Evolutionary conservation across 495 filamentous ascomycete species (phyloP).

Genomic region (Endocarpon pusillum): DNA sequence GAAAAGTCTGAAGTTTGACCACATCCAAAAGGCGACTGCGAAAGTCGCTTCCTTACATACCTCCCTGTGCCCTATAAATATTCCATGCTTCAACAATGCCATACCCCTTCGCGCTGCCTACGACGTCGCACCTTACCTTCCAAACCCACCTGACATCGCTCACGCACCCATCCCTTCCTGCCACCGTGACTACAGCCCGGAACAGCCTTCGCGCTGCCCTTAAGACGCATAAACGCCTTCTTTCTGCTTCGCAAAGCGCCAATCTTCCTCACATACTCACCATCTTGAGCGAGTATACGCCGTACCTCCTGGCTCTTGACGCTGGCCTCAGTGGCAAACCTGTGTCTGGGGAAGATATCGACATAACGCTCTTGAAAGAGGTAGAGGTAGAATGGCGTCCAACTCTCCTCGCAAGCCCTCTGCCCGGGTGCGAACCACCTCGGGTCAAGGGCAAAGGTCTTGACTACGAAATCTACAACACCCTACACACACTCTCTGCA

Average conservation of each 20-base stretch:
- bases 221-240: slow-evolving; percentile 67
- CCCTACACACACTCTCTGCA: slow-evolving; percentile 58
- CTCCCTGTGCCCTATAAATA: too few relatives aligned
- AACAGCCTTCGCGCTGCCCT: slow-evolving; percentile 59
- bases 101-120: slow-evolving; percentile 67
- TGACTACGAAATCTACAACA: slow-evolving; percentile 69
- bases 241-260: slow-evolving; percentile 40
- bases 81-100: slow-evolving; percentile 73
- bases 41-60: too few relatives aligned
- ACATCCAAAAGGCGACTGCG: too few relatives aligned
- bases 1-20: too few relatives aligned
- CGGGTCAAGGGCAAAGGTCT: slow-evolving; percentile 55
- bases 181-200: slow-evolving; percentile 58
- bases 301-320: slow-evolving; percentile 61
- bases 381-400: slow-evolving; percentile 66
- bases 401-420: slow-evolving; percentile 35
- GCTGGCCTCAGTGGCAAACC: slow-evolving; percentile 38
- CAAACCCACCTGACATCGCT: slow-evolving; percentile 48
- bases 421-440: slow-evolving; percentile 39
- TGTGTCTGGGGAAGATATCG: slow-evolving; percentile 40
- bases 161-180: slow-evolving; percentile 70
- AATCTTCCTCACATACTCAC: slow-evolving; percentile 51
- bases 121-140: slow-evolving; percentile 68
- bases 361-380: slow-evolving; percentile 42
- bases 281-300: slow-evolving; percentile 54